Evolutionary conservation across 2,329 filamentous ascomycete genomes (phyloP).

Genomic region (Xylariaceae sp.): DNA sequence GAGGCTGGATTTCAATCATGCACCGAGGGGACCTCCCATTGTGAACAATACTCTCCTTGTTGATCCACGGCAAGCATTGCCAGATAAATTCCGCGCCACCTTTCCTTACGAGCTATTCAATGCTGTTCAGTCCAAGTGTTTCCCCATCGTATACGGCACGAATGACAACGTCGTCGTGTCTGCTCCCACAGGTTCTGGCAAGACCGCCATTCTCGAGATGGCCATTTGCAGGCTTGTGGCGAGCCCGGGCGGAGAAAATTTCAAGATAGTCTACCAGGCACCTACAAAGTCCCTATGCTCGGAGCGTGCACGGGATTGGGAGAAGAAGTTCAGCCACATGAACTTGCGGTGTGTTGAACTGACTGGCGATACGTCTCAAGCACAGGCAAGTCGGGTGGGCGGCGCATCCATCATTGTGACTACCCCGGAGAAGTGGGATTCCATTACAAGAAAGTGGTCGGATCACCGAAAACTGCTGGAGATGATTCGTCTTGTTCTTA

Average conservation of each 20-base stretch:
- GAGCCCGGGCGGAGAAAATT: constrained; percentile 57
- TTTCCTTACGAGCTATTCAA: constrained; percentile 81
- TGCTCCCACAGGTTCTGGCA: constrained; percentile 83
- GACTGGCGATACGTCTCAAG: constrained; percentile 76
- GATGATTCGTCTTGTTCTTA: constrained; percentile 77
- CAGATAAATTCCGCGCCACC: constrained; percentile 68
- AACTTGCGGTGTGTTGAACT: constrained; percentile 74
- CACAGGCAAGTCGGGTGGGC: constrained; percentile 69
- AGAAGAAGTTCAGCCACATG: constrained; percentile 69
- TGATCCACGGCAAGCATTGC: constrained; percentile 55
- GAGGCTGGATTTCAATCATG: constrained; percentile 31
- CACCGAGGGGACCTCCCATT: constrained; percentile 37
- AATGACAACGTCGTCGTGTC: constrained; percentile 79
- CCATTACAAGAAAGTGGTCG: constrained; percentile 83
- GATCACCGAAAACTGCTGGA: constrained; percentile 76
- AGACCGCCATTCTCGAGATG: constrained; percentile 80
- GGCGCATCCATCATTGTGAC: constrained; percentile 81
- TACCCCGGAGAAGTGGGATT: constrained; percentile 91
- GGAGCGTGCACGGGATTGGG: constrained; percentile 78
- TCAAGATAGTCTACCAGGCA: constrained; percentile 84
- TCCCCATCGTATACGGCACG: constrained; percentile 64
- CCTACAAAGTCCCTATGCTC: constrained; percentile 83
- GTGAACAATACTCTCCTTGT: constrained; percentile 46
- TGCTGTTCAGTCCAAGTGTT: constrained; percentile 80
- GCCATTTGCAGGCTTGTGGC: constrained; percentile 75